Percentiles rank a stretch among this genome's conserved stretches.
Conservation (phyloP, 2,329 filamentous ascomycete genomes). For the Nemania sp. region DNA sequence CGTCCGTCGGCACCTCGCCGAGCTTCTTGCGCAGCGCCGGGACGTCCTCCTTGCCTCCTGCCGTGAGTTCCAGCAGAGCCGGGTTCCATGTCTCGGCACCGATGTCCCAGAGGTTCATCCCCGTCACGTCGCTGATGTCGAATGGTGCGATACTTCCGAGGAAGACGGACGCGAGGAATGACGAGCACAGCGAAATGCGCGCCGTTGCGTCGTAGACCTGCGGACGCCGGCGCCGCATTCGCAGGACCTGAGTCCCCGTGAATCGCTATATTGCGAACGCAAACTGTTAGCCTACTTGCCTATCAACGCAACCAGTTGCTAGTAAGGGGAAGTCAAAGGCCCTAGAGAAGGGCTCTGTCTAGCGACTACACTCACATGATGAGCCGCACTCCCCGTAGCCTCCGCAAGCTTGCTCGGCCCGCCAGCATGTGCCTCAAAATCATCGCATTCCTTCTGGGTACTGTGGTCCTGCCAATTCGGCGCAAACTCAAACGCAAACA, state of each 20-base stretch:
- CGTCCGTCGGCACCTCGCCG: conserved; percentile 82
- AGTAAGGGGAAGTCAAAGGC: too few species aligned
- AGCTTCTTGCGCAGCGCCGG: conserved; percentile 80
- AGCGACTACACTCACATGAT: conserved; percentile 75
- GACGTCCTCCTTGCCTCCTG: conserved; percentile 66
- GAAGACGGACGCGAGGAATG: conserved; percentile 92
- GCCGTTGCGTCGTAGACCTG: conserved; percentile 83
- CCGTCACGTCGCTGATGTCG: conserved; percentile 93
- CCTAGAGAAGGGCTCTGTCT: not conserved
- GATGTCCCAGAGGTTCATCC: conserved; percentile 98
- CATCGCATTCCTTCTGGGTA: conserved; percentile 90
- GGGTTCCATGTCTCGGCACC: conserved; percentile 78
- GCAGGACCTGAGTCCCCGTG: conserved; percentile 95
- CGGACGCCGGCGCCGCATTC: conserved; percentile 83
- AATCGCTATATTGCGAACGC: conserved; percentile 74
- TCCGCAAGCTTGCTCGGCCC: conserved; percentile 76
- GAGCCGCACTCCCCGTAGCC: conserved; percentile 89
- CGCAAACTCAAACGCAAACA: conserved; percentile 86
- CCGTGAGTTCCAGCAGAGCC: conserved; percentile 78
- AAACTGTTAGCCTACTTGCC: conserved; percentile 12
- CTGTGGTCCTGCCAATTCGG: conserved; percentile 99
- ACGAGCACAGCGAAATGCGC: conserved; percentile 93
- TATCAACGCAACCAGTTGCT: not conserved
- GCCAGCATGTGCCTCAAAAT: conserved; percentile 81
- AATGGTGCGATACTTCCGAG: conserved; percentile 87